These are phyloP conservation scores for Eucalyptus paniculata DNA, from an alignment of 345 rosid genomes.

Conservation along the genomic window DNA sequence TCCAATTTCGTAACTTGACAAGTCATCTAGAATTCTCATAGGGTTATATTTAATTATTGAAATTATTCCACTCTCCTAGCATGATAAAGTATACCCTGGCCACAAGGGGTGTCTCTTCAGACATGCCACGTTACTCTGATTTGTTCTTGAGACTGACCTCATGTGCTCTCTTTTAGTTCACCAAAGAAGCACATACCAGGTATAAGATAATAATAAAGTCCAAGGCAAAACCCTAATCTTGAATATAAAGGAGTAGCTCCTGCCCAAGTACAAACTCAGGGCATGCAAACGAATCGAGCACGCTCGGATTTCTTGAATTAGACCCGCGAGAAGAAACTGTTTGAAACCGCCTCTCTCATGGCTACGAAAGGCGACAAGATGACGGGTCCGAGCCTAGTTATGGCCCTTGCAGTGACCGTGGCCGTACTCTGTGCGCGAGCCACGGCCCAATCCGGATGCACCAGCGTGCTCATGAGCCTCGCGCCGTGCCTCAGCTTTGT, in stretches of 20 bases:
- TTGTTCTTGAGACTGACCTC: background rate
- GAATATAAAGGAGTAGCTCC: background rate
- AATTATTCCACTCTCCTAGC: background rate
- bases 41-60: too few relatives aligned
- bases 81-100: background rate
- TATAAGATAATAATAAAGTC: background rate
- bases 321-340: background rate
- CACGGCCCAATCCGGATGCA: constrained; percentile 31
- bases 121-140: background rate
- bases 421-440: constrained; percentile 6
- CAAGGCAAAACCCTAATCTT: background rate
- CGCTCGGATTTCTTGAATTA: background rate
- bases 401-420: background rate
- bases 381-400: background rate
- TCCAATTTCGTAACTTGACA: background rate
- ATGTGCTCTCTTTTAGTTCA: background rate
- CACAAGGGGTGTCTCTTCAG: background rate
- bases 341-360: background rate
- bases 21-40: too few relatives aligned
- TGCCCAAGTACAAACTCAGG: background rate
- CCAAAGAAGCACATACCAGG: background rate
- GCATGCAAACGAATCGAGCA: background rate
- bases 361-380: background rate
- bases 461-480: constrained; percentile 17
- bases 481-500: constrained; percentile 32